Conservation (phyloP, 768 basidiomycete genomes). For the Suillus weaverae region DNA sequence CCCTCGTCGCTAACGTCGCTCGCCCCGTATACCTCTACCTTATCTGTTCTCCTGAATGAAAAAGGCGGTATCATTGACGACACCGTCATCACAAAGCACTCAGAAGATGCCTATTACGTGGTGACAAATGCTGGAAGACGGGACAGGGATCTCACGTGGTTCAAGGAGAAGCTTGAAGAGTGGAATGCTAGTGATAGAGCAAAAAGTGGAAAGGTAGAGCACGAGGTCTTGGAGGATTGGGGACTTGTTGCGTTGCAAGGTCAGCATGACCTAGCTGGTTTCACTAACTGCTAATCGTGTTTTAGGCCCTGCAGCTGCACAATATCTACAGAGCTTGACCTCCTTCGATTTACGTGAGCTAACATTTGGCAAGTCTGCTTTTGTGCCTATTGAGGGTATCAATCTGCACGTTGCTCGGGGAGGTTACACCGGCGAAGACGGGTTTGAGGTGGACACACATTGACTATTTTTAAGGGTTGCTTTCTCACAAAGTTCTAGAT, state of each 20-base stretch:
- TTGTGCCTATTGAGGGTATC: conserved; percentile 64
- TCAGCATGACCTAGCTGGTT: conserved; percentile 23
- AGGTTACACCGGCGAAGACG: conserved; percentile 98
- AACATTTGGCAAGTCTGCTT: conserved; percentile 84
- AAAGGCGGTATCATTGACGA: conserved; percentile 96
- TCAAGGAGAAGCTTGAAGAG: conserved; percentile 60
- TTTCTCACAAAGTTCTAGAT: conserved; percentile 50
- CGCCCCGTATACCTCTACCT: conserved; percentile 73
- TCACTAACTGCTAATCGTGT: neutral
- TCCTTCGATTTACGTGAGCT: conserved; percentile 71
- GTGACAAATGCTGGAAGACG: conserved; percentile 95
- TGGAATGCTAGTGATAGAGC: conserved; percentile 71
- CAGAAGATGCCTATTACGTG: conserved; percentile 80
- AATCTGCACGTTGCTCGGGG: conserved; percentile 84
- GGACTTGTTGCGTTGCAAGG: conserved; percentile 93
- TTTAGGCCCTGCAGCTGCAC: conserved; percentile 78
- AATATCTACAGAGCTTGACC: conserved; percentile 75
- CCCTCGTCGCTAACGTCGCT: conserved; percentile 77
- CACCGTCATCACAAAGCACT: conserved; percentile 86
- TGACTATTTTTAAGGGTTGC: conserved; percentile 3
- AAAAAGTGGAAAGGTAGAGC: conserved; percentile 62
- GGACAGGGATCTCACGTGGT: conserved; percentile 79
- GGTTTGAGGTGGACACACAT: conserved; percentile 73
- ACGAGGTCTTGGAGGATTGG: conserved; percentile 80
- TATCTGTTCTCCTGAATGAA: conserved; percentile 88